Evolutionary conservation across 345 rosid genomes (phyloP).

Genomic region (Citrus hindsii): DNA sequence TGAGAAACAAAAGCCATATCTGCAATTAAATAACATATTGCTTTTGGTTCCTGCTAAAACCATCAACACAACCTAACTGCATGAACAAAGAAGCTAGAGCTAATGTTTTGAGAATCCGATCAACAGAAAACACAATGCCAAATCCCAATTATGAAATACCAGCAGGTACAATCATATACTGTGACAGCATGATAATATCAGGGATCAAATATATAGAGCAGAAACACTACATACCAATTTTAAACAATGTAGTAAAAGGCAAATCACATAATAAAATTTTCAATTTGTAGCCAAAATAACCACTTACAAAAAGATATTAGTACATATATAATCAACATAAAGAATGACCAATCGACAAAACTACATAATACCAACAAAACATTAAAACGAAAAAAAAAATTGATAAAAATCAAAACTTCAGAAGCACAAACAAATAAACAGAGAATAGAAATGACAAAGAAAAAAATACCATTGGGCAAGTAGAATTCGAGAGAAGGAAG

Average conservation of each 20-base stretch:
- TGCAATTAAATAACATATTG: neutral
- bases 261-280: neutral
- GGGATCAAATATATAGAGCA: neutral
- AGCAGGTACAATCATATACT: neutral
- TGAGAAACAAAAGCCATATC: neutral
- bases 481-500: conserved; percentile 84
- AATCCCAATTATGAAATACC: neutral
- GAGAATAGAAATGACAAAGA: neutral
- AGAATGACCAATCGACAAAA: neutral
- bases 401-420: neutral
- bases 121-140: neutral
- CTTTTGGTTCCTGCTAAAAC: neutral
- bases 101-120: neutral
- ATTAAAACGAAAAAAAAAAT: neutral
- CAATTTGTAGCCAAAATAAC: neutral
- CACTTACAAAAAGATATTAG: neutral
- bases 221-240: neutral
- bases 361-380: neutral
- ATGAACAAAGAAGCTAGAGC: neutral
- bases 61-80: neutral
- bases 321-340: neutral
- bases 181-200: neutral
- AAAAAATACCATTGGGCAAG: conserved; percentile 72
- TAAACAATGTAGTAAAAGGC: neutral
- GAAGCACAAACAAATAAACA: neutral